A percentile compares a stretch with the other conserved stretches of the same genome.
phyloP scores from a whole-genome alignment of 2,329 filamentous ascomycete species.

The Stemphylium lycopersici region DNA sequence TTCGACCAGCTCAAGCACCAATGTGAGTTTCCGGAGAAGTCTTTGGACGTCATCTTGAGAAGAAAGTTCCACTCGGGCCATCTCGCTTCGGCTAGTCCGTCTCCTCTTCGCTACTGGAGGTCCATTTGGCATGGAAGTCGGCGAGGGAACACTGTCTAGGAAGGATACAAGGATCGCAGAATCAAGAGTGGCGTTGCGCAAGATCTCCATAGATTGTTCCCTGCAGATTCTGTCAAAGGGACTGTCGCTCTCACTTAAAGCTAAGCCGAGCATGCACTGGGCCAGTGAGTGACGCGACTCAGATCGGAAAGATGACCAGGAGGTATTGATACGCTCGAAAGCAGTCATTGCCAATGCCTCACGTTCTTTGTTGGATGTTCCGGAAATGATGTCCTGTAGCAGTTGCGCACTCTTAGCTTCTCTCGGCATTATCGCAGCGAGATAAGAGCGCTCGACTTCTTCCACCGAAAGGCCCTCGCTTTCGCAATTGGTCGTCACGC shows the following conservation, averaged over 20 bases:
- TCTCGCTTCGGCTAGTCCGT: slow-evolving; percentile 75
- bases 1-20: slow-evolving; percentile 88
- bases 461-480: slow-evolving; percentile 55
- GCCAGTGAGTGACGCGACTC: slow-evolving; percentile 66
- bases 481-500: slow-evolving; percentile 59
- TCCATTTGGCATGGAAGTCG: slow-evolving; percentile 73
- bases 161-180: slow-evolving; percentile 75
- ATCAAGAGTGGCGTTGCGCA: slow-evolving; percentile 75
- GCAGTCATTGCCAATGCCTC: slow-evolving; percentile 66
- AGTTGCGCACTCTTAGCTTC: slow-evolving; percentile 64
- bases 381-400: slow-evolving; percentile 59
- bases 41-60: slow-evolving; percentile 69
- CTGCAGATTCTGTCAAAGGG: slow-evolving; percentile 49
- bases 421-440: slow-evolving; percentile 61
- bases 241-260: slow-evolving; percentile 52
- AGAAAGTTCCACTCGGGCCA: slow-evolving; percentile 65
- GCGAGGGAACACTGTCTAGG: slow-evolving; percentile 74
- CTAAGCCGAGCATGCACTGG: slow-evolving; percentile 67
- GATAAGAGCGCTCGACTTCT: slow-evolving; percentile 60
- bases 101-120: slow-evolving; percentile 79
- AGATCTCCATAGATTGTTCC: slow-evolving; percentile 69
- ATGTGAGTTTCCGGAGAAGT: slow-evolving; percentile 76
- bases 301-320: slow-evolving; percentile 76
- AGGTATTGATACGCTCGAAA: slow-evolving; percentile 71
- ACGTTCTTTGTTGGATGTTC: slow-evolving; percentile 53